Percentiles rank a stretch among this genome's conserved stretches.
Conservation (phyloP, 345 rosid genomes). For the Citrus sp. region DNA sequence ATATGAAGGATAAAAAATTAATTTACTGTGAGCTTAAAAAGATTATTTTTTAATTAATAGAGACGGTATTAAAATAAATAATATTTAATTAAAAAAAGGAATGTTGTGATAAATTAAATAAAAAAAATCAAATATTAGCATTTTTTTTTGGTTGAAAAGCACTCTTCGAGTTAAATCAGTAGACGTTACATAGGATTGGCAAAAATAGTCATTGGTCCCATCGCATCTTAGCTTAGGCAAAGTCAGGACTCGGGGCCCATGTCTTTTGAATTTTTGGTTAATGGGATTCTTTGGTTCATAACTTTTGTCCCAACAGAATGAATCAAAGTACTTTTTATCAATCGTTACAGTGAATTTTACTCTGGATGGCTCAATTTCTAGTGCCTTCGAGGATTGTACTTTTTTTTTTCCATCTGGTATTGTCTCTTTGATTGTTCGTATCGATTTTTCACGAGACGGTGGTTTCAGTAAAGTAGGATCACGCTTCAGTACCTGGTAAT, state of each 20-base stretch:
- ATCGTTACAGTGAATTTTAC: neutral
- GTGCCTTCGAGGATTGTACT: neutral
- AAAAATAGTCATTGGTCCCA: neutral
- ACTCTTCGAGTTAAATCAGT: neutral
- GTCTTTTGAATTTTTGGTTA: constrained; percentile 2
- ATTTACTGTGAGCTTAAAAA: too few species aligned
- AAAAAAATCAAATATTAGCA: neutral
- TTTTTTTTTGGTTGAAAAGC: too few species aligned
- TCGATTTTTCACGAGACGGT: neutral
- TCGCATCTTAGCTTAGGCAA: neutral
- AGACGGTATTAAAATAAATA: too few species aligned
- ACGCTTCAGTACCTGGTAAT: neutral
- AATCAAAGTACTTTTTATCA: neutral
- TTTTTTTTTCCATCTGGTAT: neutral
- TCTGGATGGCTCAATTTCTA: neutral
- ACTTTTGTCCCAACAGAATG: neutral
- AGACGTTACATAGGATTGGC: neutral
- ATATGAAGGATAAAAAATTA: too few species aligned
- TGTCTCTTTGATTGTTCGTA: too few species aligned
- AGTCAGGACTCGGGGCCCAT: neutral
- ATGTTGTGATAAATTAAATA: too few species aligned
- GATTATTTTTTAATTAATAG: too few species aligned
- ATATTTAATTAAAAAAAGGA: too few species aligned
- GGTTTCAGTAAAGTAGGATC: neutral
- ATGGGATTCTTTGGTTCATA: neutral